Evolutionary conservation across 2,329 filamentous ascomycete genomes (phyloP).

Genomic region (Nemania bipapillata): DNA sequence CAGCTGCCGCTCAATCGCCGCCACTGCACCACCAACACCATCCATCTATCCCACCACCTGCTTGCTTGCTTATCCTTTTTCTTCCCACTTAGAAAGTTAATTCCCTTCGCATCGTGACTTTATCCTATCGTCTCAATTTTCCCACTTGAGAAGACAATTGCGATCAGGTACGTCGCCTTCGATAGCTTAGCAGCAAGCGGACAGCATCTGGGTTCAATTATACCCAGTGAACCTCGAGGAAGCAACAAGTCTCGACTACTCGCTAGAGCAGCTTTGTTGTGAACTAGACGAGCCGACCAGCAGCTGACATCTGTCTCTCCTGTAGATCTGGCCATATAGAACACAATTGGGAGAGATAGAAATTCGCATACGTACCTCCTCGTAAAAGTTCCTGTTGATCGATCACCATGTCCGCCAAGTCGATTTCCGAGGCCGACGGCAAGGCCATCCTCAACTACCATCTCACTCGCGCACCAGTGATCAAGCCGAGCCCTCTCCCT

Average conservation of each 20-base stretch:
- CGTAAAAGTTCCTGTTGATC: constrained; percentile 37
- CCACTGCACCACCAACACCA: constrained; percentile 22
- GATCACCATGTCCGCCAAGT: constrained; percentile 87
- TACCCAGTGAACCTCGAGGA: constrained; percentile 10
- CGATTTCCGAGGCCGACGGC: constrained; percentile 98
- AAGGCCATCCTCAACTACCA: constrained; percentile 99
- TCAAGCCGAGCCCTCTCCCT: constrained; percentile 96
- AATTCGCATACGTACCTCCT: constrained; percentile 47
- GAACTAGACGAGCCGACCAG: constrained; percentile 15
- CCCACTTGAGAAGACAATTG: constrained; percentile 42
- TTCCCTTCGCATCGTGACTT: constrained; percentile 41
- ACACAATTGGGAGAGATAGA: constrained; percentile 34
- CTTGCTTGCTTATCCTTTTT: constrained; percentile 30
- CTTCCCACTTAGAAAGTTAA: constrained; percentile 33
- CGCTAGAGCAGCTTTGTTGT: background rate
- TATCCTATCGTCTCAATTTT: constrained; percentile 25
- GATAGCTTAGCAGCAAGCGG: background rate
- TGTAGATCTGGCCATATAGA: constrained; percentile 38
- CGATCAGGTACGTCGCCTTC: constrained; percentile 29
- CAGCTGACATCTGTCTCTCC: constrained; percentile 41
- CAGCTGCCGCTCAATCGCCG: constrained; percentile 25
- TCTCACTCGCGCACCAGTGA: constrained; percentile 94
- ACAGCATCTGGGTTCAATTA: background rate
- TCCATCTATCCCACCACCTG: constrained; percentile 32
- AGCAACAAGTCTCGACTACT: constrained; percentile 13